A percentile compares a stretch with the other conserved stretches of the same genome.
Evolutionary conservation across 345 rosid genomes (phyloP).

Genomic region (Eucalyptus brandiana): DNA sequence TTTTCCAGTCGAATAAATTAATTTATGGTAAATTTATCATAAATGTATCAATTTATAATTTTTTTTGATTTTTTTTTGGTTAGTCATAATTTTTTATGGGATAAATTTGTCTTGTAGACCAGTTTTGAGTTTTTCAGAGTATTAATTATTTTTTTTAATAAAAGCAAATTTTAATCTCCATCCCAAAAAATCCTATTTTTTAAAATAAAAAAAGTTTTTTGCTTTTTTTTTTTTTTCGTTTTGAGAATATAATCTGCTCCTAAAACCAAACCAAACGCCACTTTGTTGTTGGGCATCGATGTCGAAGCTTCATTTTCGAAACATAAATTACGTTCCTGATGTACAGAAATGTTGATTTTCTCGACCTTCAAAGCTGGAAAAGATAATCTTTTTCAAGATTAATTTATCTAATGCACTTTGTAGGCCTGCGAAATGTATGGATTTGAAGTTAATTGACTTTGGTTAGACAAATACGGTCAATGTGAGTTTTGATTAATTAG

Average conservation of each 20-base stretch:
- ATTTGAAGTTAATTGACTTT: not conserved
- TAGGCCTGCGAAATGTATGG: not conserved
- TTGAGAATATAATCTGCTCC: not conserved
- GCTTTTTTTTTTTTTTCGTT: not conserved
- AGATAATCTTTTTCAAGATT: not conserved
- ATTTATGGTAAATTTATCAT: no score
- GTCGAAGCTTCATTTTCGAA: not conserved
- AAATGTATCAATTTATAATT: no score
- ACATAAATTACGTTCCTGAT: not conserved
- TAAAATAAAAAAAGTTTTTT: not conserved
- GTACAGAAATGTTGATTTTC: not conserved
- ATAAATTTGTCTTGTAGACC: accelerated
- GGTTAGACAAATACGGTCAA: not conserved
- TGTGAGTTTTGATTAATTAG: not conserved
- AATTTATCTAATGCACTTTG: not conserved
- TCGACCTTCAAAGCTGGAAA: not conserved
- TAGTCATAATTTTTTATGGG: no score
- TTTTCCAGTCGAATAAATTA: no score
- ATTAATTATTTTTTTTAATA: no score
- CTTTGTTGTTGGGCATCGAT: not conserved
- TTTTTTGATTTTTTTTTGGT: no score
- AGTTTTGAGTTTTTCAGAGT: accelerated
- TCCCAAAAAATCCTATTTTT: not conserved
- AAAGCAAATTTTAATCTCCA: not conserved
- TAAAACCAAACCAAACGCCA: not conserved